These are phyloP conservation scores for Sporothrix pseudoabietina DNA, from an alignment of 2,329 filamentous ascomycete species.

Conservation along the genomic window DNA sequence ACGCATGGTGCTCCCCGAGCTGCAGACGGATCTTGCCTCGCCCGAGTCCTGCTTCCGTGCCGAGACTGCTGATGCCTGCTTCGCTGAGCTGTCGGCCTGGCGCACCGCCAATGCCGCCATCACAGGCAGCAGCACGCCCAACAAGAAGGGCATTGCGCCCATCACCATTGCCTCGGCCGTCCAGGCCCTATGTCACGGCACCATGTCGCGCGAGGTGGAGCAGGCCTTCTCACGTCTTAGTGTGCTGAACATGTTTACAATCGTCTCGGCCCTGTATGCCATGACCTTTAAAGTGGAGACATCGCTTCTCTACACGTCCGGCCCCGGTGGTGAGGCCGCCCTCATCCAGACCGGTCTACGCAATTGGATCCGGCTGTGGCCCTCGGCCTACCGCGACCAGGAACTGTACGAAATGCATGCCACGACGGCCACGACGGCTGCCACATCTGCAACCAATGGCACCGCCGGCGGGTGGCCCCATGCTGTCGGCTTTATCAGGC, in stretches of 20 bases:
- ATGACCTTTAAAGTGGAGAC: constrained; percentile 23
- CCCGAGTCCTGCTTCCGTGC: constrained; percentile 19
- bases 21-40: constrained; percentile 17
- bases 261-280: constrained; percentile 23
- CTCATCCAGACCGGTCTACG: constrained; percentile 20
- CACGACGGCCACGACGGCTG: not conserved
- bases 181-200: constrained; percentile 13
- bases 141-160: not conserved
- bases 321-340: constrained; percentile 16
- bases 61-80: constrained; percentile 13
- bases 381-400: constrained; percentile 21
- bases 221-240: constrained; percentile 4
- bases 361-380: constrained; percentile 22
- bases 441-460: not conserved
- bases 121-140: not conserved
- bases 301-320: constrained; percentile 20
- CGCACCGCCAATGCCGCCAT: constrained; percentile 11
- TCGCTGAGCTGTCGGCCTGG: constrained; percentile 15
- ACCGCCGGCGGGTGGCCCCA: not conserved
- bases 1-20: constrained; percentile 14
- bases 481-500: constrained; percentile 16
- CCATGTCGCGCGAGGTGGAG: constrained; percentile 12
- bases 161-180: constrained; percentile 11
- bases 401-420: constrained; percentile 22
- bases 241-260: constrained; percentile 25